These are phyloP conservation scores for Leonotis leonurus DNA, from an alignment of 257 asterid species.

Conservation along the genomic window DNA sequence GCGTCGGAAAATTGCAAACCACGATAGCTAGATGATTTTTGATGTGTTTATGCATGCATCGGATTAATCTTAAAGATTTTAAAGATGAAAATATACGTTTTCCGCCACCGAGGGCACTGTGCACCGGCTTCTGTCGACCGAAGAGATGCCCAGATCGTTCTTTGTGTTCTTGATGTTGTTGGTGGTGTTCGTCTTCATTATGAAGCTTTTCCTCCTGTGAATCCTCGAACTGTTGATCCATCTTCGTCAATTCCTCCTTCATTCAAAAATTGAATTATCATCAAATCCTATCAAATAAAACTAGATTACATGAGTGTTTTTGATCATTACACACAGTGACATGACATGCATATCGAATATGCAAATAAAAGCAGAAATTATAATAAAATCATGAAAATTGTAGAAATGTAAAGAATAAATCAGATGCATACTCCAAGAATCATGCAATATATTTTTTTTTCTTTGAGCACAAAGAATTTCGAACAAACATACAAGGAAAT, in stretches of 20 bases:
- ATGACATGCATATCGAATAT: background rate
- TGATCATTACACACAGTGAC: background rate
- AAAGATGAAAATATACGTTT: constrained; percentile 33
- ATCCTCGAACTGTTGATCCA: constrained; percentile 26
- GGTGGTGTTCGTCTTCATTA: background rate
- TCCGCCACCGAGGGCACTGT: constrained; percentile 77
- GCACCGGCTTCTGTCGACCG: constrained; percentile 72
- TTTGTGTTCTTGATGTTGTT: too few relatives aligned
- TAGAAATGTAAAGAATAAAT: too few relatives aligned
- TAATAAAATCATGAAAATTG: too few relatives aligned
- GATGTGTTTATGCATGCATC: background rate
- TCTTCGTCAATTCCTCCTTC: constrained; percentile 14
- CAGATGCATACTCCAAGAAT: too few relatives aligned
- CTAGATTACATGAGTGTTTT: background rate
- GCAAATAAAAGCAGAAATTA: background rate
- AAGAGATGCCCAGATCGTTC: constrained; percentile 55
- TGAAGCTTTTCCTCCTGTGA: constrained; percentile 20
- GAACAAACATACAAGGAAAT: too few relatives aligned
- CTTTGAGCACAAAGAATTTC: too few relatives aligned
- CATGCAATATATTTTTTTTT: too few relatives aligned
- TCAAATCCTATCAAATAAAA: too few relatives aligned
- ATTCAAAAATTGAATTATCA: background rate
- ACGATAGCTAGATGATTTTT: too few relatives aligned
- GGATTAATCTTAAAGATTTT: background rate
- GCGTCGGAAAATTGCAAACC: too few relatives aligned